Percentiles rank a stretch among this genome's conserved stretches.
These are phyloP conservation scores for Serpula lacrymans DNA, from an alignment of 768 basidiomycete species.

Conservation along the genomic window DNA sequence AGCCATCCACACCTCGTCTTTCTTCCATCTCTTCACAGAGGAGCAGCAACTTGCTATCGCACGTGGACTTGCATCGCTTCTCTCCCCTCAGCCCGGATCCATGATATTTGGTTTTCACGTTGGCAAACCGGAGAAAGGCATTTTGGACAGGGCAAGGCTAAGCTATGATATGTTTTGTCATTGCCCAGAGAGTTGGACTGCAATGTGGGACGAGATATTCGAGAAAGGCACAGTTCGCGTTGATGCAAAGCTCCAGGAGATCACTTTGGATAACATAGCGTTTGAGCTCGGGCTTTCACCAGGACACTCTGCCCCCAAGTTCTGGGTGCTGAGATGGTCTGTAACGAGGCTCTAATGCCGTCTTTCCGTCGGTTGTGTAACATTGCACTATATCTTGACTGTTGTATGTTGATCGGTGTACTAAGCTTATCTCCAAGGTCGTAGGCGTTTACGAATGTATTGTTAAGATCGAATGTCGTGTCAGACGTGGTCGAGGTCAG, in stretches of 20 bases:
- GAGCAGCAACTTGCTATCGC: constrained; percentile 21
- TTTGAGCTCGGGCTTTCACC: too few relatives aligned
- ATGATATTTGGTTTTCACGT: constrained; percentile 28
- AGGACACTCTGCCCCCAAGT: too few relatives aligned
- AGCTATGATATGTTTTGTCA: constrained; percentile 20
- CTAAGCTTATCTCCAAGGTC: too few relatives aligned
- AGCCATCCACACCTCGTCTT: constrained; percentile 42
- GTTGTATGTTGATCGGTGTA: too few relatives aligned
- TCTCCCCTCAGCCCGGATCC: constrained; percentile 25
- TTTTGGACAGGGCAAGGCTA: neutral
- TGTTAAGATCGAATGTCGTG: too few relatives aligned
- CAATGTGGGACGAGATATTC: constrained; percentile 18
- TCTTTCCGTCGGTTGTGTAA: too few relatives aligned
- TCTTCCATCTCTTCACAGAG: constrained; percentile 33
- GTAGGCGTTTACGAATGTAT: too few relatives aligned
- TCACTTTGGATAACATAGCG: neutral
- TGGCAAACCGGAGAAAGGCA: constrained; percentile 11
- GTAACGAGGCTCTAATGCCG: constrained; percentile 15
- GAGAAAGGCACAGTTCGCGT: constrained; percentile 3
- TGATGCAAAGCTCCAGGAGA: neutral
- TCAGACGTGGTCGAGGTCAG: too few relatives aligned
- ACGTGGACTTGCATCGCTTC: constrained; percentile 20
- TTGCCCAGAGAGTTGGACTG: constrained; percentile 22
- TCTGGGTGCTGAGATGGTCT: constrained; percentile 16
- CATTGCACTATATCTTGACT: too few relatives aligned